Base-by-base conservation (phyloP, 2,329 filamentous ascomycete species). In the Beauveria medogensis region DNA sequence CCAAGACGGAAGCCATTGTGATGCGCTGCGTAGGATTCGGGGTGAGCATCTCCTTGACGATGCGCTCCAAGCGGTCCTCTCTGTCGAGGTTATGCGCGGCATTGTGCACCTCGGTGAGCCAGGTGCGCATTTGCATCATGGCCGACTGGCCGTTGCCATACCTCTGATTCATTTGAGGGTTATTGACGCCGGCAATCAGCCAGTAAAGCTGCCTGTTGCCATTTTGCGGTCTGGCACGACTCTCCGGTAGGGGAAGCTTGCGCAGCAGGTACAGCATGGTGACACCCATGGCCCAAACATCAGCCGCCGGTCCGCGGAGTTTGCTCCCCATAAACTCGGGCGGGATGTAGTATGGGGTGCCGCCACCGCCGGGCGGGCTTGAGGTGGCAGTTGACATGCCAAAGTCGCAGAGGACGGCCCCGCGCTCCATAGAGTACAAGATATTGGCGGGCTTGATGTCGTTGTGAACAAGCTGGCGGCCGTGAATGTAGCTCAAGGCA, bases 361-460 rank as follows among this genome's bases (percentile, higher is more conserved):
- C 83, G 28, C 82, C 82, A 9, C 76, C 77, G 2, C 76, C 78
- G 14, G 77, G 75, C 4, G 78, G 75, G 63, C 77, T 78, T 59
- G 69, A 72, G 22, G 75, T 75, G 34, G 71, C 72, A 2, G 81
- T 82, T 9, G 82, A 82, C 48, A 85, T 73, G 14, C 83, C 83
- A 69, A 85, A 83, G 69, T 85, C 83, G 69, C 83, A 85, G 34
- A 86, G 77, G 2, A 85, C 81, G 40, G 82, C 82, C 6, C 83
- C 83, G 12, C 82, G 77, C 44, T 84, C 80, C 30, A 75, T 75
- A 16, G 81, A 84, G 70, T 84, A 86, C 37, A 86, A 72, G 59
- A 85, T 84, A 63, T 85, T 86, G 64, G 78, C 80, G 1, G 83
- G 83, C 69, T 85, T 85, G 70, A 85, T 83, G 69, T 86, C 83